Evolutionary conservation across 805 yeast genomes (phyloP).

Genomic region (Starmerella ratchasimensis): DNA sequence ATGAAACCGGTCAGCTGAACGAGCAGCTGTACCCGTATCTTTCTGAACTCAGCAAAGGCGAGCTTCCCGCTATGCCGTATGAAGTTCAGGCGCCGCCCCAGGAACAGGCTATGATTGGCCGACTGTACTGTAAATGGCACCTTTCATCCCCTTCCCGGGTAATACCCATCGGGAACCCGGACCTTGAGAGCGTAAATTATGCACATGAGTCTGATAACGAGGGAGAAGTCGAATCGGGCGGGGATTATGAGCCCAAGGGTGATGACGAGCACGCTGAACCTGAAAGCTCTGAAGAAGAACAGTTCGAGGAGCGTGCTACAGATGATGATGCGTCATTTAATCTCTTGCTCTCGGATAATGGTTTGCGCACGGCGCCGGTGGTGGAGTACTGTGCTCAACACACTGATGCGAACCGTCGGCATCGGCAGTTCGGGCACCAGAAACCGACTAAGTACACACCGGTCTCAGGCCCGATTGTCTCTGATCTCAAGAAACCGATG

Average conservation of each 20-base stretch:
- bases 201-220: background rate
- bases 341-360: background rate
- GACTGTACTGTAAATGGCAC: conserved; percentile 12
- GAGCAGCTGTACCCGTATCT: conserved; percentile 12
- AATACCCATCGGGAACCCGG: conserved; percentile 7
- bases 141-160: conserved; percentile 16
- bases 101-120: conserved; percentile 17
- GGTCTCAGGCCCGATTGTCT: conserved; percentile 4
- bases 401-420: conserved; percentile 1
- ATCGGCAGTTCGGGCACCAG: conserved; percentile 14
- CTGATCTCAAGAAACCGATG: background rate
- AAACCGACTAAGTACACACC: conserved; percentile 6
- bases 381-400: conserved; percentile 7
- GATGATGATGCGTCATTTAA: too few species aligned
- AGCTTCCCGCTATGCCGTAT: conserved; percentile 8
- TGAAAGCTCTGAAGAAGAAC: too few species aligned
- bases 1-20: conserved; percentile 10
- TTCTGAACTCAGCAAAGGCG: background rate
- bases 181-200: background rate
- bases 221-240: background rate
- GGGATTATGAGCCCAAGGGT: background rate
- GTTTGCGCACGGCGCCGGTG: conserved; percentile 4
- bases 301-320: too few species aligned
- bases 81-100: conserved; percentile 6
- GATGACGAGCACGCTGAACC: too few species aligned